Evolutionary conservation across 1,284 basidiomycete genomes (phyloP).

Genomic region (Polyporus tsugae): DNA sequence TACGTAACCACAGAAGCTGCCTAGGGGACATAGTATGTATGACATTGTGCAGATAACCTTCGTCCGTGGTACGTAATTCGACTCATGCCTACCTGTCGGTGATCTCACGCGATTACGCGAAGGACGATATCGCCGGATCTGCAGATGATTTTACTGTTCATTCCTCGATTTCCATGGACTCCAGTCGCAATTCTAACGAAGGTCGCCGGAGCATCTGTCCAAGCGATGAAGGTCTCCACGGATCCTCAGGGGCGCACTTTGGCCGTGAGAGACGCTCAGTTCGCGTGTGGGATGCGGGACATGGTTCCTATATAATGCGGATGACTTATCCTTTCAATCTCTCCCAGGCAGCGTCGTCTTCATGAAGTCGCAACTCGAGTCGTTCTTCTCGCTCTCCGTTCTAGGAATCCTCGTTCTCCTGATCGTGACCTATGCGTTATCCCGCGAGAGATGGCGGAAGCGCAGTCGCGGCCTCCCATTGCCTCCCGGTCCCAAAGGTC

Average conservation of each 20-base stretch:
- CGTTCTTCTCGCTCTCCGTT: background rate
- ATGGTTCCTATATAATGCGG: background rate
- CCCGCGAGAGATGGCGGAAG: slow-evolving; percentile 6
- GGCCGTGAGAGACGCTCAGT: background rate
- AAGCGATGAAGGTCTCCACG: background rate
- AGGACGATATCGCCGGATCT: background rate
- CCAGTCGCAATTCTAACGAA: background rate
- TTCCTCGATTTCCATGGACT: background rate
- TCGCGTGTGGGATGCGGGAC: background rate
- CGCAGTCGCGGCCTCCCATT: slow-evolving; percentile 14
- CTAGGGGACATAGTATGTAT: too few relatives aligned
- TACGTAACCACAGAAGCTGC: background rate
- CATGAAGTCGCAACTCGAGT: background rate
- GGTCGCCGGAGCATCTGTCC: background rate
- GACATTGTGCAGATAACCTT: too few relatives aligned
- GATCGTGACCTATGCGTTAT: background rate
- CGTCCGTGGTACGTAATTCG: background rate
- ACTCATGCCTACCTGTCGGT: background rate
- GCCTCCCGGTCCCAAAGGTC: slow-evolving; percentile 12
- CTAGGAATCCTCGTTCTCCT: background rate
- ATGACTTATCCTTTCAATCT: background rate
- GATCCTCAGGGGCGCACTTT: background rate
- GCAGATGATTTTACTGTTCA: background rate
- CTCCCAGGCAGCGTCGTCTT: background rate
- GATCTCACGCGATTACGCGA: background rate